A percentile compares a stretch with the other conserved stretches of the same genome.
phyloP scores from a whole-genome alignment of 768 basidiomycete species.

The Tricholomella constricta region DNA sequence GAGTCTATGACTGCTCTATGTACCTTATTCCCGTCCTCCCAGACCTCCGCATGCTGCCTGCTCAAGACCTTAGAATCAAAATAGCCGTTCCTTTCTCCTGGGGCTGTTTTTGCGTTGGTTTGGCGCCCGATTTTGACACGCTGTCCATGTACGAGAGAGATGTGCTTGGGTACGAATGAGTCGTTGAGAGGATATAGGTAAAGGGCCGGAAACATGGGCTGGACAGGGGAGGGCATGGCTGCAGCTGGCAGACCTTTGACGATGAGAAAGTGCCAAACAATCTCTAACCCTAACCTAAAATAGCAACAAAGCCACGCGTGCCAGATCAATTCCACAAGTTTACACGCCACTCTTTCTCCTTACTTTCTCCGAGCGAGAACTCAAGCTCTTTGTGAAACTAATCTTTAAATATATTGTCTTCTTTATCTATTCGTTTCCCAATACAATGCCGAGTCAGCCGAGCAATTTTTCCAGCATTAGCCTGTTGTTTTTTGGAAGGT shows the following conservation, averaged over 20 bases:
- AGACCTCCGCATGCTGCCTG: constrained; percentile 97
- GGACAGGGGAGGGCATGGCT: constrained; percentile 30
- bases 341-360: too few species aligned
- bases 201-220: constrained; percentile 44
- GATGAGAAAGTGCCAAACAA: constrained; percentile 19
- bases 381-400: too few species aligned
- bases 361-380: constrained; percentile 9
- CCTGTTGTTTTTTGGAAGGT: too few species aligned
- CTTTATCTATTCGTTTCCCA: too few species aligned
- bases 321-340: too few species aligned
- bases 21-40: constrained; percentile 88
- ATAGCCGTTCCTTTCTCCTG: constrained; percentile 91
- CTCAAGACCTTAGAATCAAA: constrained; percentile 96
- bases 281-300: constrained; percentile 15
- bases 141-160: constrained; percentile 67
- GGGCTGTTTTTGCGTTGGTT: constrained; percentile 94
- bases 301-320: too few species aligned
- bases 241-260: constrained; percentile 19
- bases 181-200: constrained; percentile 93
- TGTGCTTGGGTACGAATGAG: constrained; percentile 93
- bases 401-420: too few species aligned
- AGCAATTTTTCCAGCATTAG: too few species aligned
- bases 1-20: constrained; percentile 18
- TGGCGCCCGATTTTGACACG: constrained; percentile 93
- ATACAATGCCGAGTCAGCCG: too few species aligned